Evolutionary conservation across 331 rosid species (phyloP).

Genomic region (Malus hybrid): DNA sequence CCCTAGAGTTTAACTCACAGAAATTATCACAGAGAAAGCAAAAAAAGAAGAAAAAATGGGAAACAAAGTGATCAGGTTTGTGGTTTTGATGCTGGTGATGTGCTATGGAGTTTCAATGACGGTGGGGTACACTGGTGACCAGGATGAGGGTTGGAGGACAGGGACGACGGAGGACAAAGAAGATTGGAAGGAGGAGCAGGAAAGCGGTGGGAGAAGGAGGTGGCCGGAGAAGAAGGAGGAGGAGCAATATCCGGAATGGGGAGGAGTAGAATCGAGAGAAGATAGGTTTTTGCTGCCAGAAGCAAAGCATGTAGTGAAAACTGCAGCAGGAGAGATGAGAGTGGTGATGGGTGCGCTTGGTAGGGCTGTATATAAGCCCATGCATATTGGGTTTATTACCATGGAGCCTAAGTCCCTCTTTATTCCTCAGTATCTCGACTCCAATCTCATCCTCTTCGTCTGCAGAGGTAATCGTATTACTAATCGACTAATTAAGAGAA

Average conservation of each 20-base stretch:
- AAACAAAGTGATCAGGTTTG: conserved; percentile 18
- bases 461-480: conserved; percentile 37
- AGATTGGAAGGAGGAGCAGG: background rate
- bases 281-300: conserved; percentile 45
- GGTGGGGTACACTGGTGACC: conserved; percentile 23
- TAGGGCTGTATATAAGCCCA: conserved; percentile 26
- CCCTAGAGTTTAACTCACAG: background rate
- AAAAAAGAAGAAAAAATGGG: conserved; percentile 18
- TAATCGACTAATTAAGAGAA: background rate
- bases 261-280: background rate
- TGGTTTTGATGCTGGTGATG: conserved; percentile 36
- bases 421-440: conserved; percentile 73
- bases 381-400: conserved; percentile 66
- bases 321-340: conserved; percentile 78
- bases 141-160: background rate
- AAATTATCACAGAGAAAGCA: background rate
- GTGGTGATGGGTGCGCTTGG: conserved; percentile 40
- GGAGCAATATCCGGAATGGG: background rate
- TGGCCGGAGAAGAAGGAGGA: background rate
- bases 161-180: background rate
- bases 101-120: conserved; percentile 40
- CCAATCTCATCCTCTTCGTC: conserved; percentile 52
- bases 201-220: conserved; percentile 10
- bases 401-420: conserved; percentile 83
- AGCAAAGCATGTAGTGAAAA: conserved; percentile 40